Evolutionary conservation across 2,329 filamentous ascomycete species (phyloP).

Genomic region (Microdochium nivale): DNA sequence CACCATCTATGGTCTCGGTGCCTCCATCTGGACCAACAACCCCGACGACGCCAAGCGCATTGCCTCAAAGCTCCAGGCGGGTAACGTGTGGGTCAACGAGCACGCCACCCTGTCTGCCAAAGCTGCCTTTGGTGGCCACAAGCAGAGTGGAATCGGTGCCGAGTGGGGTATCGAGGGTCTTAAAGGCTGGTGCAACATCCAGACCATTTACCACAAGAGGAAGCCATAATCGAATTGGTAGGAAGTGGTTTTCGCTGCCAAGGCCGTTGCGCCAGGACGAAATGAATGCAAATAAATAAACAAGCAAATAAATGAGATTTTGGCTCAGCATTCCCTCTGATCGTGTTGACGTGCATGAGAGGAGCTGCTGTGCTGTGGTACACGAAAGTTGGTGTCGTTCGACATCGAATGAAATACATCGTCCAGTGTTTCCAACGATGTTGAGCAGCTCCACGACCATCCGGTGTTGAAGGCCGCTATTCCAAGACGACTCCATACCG

Average conservation of each 20-base stretch:
- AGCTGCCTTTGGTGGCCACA: slow-evolving; percentile 32
- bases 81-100: slow-evolving; percentile 52
- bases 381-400: too few relatives aligned
- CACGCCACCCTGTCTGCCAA: slow-evolving; percentile 25
- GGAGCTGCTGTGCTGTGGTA: too few relatives aligned
- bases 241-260: not conserved
- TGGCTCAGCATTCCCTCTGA: too few relatives aligned
- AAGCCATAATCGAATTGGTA: not conserved
- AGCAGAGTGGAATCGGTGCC: slow-evolving; percentile 25
- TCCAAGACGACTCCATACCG: too few relatives aligned
- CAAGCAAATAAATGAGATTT: too few relatives aligned
- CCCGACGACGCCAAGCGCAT: slow-evolving; percentile 34
- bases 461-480: too few relatives aligned
- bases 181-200: slow-evolving; percentile 6
- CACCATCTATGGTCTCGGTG: slow-evolving; percentile 46
- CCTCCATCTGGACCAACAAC: slow-evolving; percentile 45
- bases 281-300: too few relatives aligned
- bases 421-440: too few relatives aligned
- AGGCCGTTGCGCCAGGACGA: too few relatives aligned
- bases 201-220: slow-evolving; percentile 1
- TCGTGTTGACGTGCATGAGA: too few relatives aligned
- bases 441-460: too few relatives aligned
- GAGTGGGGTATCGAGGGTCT: slow-evolving; percentile 6
- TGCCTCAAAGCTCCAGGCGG: slow-evolving; percentile 45
- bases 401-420: too few relatives aligned